phyloP scores from a whole-genome alignment of 768 basidiomycete species.

The Russula abietina region DNA sequence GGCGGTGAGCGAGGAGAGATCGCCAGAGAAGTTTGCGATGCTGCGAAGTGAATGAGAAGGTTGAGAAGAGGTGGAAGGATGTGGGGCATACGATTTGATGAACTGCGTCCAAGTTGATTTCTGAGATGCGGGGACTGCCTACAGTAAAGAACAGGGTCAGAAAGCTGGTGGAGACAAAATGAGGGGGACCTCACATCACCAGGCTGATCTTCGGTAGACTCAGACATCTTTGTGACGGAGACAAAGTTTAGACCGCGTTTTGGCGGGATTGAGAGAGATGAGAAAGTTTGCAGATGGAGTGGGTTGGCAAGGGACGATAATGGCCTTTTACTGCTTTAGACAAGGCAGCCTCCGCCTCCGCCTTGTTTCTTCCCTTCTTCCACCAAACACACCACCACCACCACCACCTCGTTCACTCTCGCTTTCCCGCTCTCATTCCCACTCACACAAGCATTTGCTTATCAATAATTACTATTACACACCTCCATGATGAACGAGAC shows the following conservation, averaged over 20 bases:
- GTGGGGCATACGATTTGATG: conserved; percentile 66
- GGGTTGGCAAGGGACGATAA: background rate
- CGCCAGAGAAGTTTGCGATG: conserved; percentile 82
- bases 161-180: background rate
- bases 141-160: background rate
- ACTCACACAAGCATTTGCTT: conserved; percentile 2
- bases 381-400: background rate
- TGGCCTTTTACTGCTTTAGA: conserved; percentile 2
- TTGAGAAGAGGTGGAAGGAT: conserved; percentile 4
- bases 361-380: conserved; percentile 4
- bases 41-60: conserved; percentile 34
- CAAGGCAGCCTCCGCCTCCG: background rate
- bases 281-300: too few species aligned
- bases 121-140: conserved; percentile 78
- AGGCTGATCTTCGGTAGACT: conserved; percentile 6
- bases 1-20: conserved; percentile 77
- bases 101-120: conserved; percentile 86
- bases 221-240: conserved; percentile 1
- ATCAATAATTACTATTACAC: conserved; percentile 24
- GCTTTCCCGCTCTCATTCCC: background rate
- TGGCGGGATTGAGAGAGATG: too few species aligned
- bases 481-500: conserved; percentile 10
- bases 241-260: background rate
- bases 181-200: conserved; percentile 12
- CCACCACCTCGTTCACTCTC: background rate